Conservation (phyloP, 441 rosid genomes). For the Pelargonium myrrhifolium region DNA sequence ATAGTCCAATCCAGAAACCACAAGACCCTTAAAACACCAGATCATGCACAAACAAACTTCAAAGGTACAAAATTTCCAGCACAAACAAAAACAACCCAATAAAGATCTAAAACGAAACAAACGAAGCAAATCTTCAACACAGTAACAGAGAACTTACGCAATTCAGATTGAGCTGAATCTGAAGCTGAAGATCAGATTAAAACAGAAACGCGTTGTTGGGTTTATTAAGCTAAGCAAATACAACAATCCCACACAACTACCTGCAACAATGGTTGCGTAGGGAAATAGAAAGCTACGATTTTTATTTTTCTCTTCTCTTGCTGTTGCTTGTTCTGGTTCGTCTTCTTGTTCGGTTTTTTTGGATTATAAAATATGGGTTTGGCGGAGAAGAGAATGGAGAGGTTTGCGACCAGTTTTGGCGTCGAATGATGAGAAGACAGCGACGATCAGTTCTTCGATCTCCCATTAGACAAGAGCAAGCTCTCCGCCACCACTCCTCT, state of each 20-base stretch:
- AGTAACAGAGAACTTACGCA: background rate
- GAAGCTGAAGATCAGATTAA: background rate
- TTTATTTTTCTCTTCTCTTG: background rate
- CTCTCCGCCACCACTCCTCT: background rate
- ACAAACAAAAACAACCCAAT: background rate
- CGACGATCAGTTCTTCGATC: conserved; percentile 2
- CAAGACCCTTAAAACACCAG: background rate
- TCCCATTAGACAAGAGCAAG: background rate
- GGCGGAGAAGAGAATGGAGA: background rate
- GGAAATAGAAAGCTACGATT: background rate
- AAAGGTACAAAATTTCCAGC: background rate
- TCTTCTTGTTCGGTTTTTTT: background rate
- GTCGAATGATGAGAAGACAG: background rate
- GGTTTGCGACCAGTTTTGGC: background rate
- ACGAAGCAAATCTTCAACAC: background rate
- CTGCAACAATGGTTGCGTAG: background rate
- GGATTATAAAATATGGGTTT: background rate
- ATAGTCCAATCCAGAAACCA: no score
- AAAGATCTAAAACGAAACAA: background rate
- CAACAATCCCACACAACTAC: background rate
- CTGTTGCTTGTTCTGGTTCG: background rate
- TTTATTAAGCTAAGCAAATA: background rate
- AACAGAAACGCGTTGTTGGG: background rate
- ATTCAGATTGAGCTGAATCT: background rate
- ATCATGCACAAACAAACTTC: background rate